phyloP scores from a whole-genome alignment of 2,329 filamentous ascomycete genomes.

The Talaromyces islandicus region DNA sequence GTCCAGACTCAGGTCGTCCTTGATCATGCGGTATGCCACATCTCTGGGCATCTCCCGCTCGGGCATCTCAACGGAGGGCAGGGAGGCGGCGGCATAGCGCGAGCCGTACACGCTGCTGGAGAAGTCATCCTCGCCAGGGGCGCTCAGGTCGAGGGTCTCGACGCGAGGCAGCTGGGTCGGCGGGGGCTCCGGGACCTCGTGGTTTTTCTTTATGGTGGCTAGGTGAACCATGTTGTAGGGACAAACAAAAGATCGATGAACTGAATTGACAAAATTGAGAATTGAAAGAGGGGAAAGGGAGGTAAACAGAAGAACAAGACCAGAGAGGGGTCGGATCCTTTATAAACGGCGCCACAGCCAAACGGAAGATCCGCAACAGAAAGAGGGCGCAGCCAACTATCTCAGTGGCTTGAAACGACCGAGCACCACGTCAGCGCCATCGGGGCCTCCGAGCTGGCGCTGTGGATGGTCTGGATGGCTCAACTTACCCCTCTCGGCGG shows the following conservation, averaged over 20 bases:
- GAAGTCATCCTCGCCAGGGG: conserved; percentile 43
- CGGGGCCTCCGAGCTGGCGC: neutral
- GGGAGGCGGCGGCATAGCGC: conserved; percentile 70
- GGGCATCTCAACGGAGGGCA: conserved; percentile 81
- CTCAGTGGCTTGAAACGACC: neutral
- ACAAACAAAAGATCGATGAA: no score
- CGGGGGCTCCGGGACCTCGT: conserved; percentile 29
- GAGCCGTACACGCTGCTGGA: conserved; percentile 84
- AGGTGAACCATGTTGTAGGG: conserved; percentile 37
- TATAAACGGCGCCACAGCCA: neutral
- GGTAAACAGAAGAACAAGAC: neutral
- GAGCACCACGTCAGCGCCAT: neutral
- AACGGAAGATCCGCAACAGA: neutral
- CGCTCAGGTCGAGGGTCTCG: conserved; percentile 42
- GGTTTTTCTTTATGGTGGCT: conserved; percentile 30
- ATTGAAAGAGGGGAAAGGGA: neutral
- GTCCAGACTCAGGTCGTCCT: conserved; percentile 86
- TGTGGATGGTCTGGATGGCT: neutral
- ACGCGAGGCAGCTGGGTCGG: conserved; percentile 32
- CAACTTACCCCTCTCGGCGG: neutral
- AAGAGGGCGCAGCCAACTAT: neutral
- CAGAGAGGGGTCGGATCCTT: neutral
- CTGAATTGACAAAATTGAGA: neutral
- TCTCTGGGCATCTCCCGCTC: conserved; percentile 85
- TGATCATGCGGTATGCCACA: conserved; percentile 94